A percentile compares a stretch with the other conserved stretches of the same genome.
These are phyloP conservation scores for Rhododendron ovatum DNA, from an alignment of 148 eudicot species.

Conservation along the genomic window DNA sequence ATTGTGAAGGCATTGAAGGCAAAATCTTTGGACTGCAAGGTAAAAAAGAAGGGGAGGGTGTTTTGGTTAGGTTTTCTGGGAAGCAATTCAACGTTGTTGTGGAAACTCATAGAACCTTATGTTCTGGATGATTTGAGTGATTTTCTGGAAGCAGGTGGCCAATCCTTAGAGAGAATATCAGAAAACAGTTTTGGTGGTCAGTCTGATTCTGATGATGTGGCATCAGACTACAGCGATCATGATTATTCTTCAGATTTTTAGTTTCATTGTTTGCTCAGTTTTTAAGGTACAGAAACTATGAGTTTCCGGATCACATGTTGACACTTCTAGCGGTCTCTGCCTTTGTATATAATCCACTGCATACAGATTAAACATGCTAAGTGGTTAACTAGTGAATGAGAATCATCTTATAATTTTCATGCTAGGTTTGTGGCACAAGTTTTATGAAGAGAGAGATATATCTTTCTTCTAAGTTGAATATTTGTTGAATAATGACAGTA, in stretches of 20 bases:
- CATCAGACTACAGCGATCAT: conserved; percentile 9
- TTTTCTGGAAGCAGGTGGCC: conserved; percentile 34
- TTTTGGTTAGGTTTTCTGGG: conserved; percentile 93
- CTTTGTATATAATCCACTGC: conserved; percentile 10
- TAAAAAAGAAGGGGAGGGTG: conserved; percentile 63
- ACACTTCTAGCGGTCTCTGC: not conserved
- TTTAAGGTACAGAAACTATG: not conserved
- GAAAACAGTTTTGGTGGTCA: conserved; percentile 19
- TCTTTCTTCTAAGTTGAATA: not conserved
- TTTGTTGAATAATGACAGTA: not conserved
- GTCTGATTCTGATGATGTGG: conserved; percentile 16
- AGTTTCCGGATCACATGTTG: conserved; percentile 3
- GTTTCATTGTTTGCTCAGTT: not conserved
- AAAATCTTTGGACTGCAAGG: conserved; percentile 54
- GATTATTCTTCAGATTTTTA: conserved; percentile 12
- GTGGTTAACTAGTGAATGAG: not conserved
- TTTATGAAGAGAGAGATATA: too few species aligned
- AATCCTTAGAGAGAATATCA: conserved; percentile 10
- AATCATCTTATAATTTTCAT: not conserved
- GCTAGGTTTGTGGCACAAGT: not conserved
- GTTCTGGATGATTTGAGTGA: conserved; percentile 51
- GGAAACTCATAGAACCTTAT: conserved; percentile 64
- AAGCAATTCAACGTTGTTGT: conserved; percentile 47
- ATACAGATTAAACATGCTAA: not conserved
- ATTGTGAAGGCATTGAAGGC: conserved; percentile 51